Base-by-base conservation (phyloP, 306 rosid genomes). In the Fragaria iinumae region DNA sequence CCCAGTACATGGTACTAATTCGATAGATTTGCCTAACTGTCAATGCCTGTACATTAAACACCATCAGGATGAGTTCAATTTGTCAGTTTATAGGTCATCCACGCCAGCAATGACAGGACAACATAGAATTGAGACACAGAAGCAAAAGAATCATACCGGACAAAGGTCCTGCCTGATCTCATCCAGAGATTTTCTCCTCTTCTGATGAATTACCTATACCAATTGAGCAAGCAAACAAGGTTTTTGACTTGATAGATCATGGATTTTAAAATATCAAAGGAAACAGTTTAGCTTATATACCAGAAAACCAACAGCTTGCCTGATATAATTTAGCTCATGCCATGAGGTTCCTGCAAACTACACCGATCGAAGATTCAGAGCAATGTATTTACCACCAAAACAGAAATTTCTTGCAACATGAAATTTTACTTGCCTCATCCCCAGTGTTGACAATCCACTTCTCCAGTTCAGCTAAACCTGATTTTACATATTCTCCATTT, bases 1-100 rank as follows among this genome's bases (percentile, higher is more conserved):
- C 99, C 97, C 99, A 95, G 86, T 91, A 95, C 99, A 95, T 90
- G 0, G 99, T 95, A 89, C 98, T 95, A 75, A 95, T 92, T 25
- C 98, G 99, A 80, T 95, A 92, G 71, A 95, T 92, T 89, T 95
- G 99, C 82, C 99, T 90, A 77, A 95, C 91, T 20, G 99, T 95
- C 86, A 95, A 84, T 41, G 83, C 97, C 99, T 95, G 89, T 74
- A 70, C 69, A 80, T 69, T 14, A 67, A 80, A 67, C 47, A 73
- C 13, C 66, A 71, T 25, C 76, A 39, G 43, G 74, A 67, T 49
- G 59, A 62, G 45, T 71, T 71, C 65, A 76, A 38, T 50, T 80
- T 20, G 23, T 11, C 43, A 72, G 13, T 64, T 60, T 6, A 56
- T 72, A 27, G 18, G 53, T 63, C 45, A 47, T 60, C 66, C 52